Percentiles rank a stretch among this genome's conserved stretches.
Evolutionary conservation across 306 rosid genomes (phyloP).

Genomic region (Gillenia trifoliata): DNA sequence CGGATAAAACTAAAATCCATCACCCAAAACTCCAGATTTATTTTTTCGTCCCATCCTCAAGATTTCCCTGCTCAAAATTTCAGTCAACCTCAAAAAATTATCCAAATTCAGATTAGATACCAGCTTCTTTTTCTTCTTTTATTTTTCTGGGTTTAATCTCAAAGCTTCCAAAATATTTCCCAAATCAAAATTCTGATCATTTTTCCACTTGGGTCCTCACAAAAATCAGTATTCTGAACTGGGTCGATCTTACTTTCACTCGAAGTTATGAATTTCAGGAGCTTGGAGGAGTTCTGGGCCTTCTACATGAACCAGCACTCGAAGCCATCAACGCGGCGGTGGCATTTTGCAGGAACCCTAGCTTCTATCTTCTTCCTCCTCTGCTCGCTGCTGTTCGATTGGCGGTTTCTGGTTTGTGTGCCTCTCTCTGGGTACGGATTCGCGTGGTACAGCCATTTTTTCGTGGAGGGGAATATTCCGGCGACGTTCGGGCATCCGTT

Average conservation of each 20-base stretch:
- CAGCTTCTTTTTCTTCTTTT: neutral
- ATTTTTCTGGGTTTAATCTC: neutral
- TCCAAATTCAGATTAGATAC: neutral
- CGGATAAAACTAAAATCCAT: neutral
- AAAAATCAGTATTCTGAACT: neutral
- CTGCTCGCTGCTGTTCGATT: slow-evolving; percentile 52
- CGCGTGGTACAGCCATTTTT: slow-evolving; percentile 98
- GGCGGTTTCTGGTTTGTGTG: slow-evolving; percentile 79
- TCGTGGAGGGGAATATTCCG: slow-evolving; percentile 80
- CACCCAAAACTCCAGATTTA: neutral
- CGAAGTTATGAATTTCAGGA: slow-evolving; percentile 98
- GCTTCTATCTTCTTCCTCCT: slow-evolving; percentile 53
- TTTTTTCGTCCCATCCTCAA: neutral
- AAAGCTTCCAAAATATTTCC: neutral
- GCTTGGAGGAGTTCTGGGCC: slow-evolving; percentile 91
- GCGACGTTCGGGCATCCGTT: slow-evolving; percentile 86
- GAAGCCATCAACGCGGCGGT: slow-evolving; percentile 78
- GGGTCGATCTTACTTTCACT: slow-evolving; percentile 13
- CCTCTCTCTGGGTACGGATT: slow-evolving; percentile 82
- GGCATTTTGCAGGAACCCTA: slow-evolving; percentile 85
- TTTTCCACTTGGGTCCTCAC: neutral
- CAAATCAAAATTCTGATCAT: neutral
- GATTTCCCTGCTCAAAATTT: neutral
- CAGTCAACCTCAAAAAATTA: neutral
- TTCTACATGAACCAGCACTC: slow-evolving; percentile 91